Evolutionary conservation across 1,284 basidiomycete genomes (phyloP).

Genomic region (Apiotrichum porosum): DNA sequence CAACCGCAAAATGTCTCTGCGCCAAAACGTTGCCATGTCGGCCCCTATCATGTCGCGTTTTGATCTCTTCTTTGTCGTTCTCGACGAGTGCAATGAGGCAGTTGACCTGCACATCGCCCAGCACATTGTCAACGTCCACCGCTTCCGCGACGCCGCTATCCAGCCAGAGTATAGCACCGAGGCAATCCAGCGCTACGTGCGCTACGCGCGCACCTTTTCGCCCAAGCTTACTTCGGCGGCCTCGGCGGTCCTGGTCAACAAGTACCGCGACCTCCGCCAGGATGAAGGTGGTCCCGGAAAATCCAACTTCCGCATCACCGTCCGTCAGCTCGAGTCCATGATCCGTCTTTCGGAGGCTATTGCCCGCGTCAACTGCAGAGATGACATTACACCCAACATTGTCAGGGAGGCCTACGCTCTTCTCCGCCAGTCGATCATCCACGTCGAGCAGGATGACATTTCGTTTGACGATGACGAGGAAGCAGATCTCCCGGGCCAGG

Average conservation of each 20-base stretch:
- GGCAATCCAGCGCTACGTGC: constrained; percentile 91
- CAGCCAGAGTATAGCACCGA: constrained; percentile 96
- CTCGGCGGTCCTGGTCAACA: constrained; percentile 88
- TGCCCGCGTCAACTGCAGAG: constrained; percentile 89
- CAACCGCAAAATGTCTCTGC: constrained; percentile 86
- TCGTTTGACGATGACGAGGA: constrained; percentile 93
- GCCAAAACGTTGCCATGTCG: constrained; percentile 97
- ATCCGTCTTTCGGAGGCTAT: constrained; percentile 95
- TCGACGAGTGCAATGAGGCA: constrained; percentile 94
- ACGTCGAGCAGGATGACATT: constrained; percentile 98
- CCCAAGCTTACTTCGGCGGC: constrained; percentile 95
- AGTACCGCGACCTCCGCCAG: constrained; percentile 86
- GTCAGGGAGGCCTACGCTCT: constrained; percentile 94
- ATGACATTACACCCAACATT: constrained; percentile 86
- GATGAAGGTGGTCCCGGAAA: constrained; percentile 85
- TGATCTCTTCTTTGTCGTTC: constrained; percentile 96
- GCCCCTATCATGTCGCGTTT: constrained; percentile 99
- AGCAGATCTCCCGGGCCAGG: constrained; percentile 44
- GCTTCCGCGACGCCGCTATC: constrained; percentile 90
- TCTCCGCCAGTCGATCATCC: constrained; percentile 94
- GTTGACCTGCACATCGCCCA: constrained; percentile 89
- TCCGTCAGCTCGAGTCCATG: constrained; percentile 97
- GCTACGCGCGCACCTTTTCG: constrained; percentile 92
- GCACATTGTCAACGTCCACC: constrained; percentile 97
- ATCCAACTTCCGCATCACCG: constrained; percentile 94